phyloP scores from a whole-genome alignment of 2,329 filamentous ascomycete species.

The Penicillium olsonii region DNA sequence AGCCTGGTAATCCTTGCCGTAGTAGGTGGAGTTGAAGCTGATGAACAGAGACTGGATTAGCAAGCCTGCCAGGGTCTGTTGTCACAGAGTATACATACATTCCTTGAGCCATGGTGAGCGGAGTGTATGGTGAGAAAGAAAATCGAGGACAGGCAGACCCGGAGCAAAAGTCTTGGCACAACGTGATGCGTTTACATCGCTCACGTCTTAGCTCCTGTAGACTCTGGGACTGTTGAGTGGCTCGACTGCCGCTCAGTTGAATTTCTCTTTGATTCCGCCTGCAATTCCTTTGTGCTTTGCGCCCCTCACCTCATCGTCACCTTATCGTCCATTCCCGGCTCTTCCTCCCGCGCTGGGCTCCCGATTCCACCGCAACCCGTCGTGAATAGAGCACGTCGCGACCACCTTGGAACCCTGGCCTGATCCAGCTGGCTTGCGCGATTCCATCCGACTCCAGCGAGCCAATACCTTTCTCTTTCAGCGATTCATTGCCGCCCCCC shows the following conservation, averaged over 20 bases:
- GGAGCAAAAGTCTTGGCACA: slow-evolving; percentile 25
- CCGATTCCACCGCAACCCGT: not conserved
- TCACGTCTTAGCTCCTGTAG: slow-evolving; percentile 8
- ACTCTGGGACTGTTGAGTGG: too few relatives aligned
- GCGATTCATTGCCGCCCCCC: not conserved
- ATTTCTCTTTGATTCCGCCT: too few relatives aligned
- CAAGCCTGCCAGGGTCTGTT: too few relatives aligned
- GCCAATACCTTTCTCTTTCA: slow-evolving; percentile 7
- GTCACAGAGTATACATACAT: slow-evolving; percentile 26
- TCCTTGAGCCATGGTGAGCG: slow-evolving; percentile 24
- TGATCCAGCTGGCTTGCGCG: slow-evolving; percentile 13
- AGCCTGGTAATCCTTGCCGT: slow-evolving; percentile 83
- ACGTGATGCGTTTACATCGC: slow-evolving; percentile 6
- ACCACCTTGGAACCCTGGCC: not conserved
- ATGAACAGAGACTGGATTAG: too few relatives aligned
- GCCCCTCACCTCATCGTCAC: slow-evolving; percentile 7
- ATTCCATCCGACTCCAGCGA: slow-evolving; percentile 12
- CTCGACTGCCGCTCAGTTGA: too few relatives aligned
- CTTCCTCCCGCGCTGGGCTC: not conserved
- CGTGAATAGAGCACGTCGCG: not conserved
- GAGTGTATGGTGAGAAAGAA: slow-evolving; percentile 4
- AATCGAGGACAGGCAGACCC: slow-evolving; percentile 15
- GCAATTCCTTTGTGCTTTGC: not conserved
- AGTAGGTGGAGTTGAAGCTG: slow-evolving; percentile 79
- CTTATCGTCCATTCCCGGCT: not conserved